Evolutionary conservation across 2,329 filamentous ascomycete genomes (phyloP), one percentile per base, ranked within the genome.

Genomic region (Biscogniauxia sp.): DNA sequence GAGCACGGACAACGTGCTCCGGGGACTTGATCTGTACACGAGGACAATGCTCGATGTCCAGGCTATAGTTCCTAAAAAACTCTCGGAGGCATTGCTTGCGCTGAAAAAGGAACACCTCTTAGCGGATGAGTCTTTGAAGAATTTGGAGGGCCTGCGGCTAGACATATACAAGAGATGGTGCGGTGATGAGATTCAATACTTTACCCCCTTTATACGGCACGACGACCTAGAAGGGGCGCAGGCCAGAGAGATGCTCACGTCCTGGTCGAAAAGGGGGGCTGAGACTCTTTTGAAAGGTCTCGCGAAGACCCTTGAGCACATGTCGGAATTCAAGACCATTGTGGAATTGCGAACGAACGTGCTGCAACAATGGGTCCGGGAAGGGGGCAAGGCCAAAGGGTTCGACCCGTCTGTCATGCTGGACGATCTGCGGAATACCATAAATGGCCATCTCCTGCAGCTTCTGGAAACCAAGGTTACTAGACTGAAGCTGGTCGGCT

Each of bases 141-240:
- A 78, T 0, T 75, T 95, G 1, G 86, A 91, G 65, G 89, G 88
- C 17, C 77, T 97, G 13, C 85, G 90, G 41, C 78, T 97, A 25
- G 92, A 97, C 70, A 77, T 95, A 9, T 87, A 92, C 69, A 86
- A 88, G 64, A 83, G 83, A 20, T 96, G 93, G 90, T 90, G 95
- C 64, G 84, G 90, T 19, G 87, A 93, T 7, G 92, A 96, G 62
- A 90, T 97, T 51, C 86, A 85, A 53, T 90, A 89, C 65, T 97
- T 96, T 72, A 94, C 88, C 0, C 93, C 93, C 0, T 97, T 92
- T 78, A 90, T 96, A 41, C 87, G 91, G 28, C 88, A 96, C 68
- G 91, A 93, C 66, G 90, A 95, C 66, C 75, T 91, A 4, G 84
- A 87, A 23, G 85, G 83, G 20, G 76, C 79, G 23, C 82, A 87